Evolutionary conservation across 139 green algal species (phyloP), one percentile per base, ranked within the genome.

Genomic region (Pycnococcus provasolii): DNA sequence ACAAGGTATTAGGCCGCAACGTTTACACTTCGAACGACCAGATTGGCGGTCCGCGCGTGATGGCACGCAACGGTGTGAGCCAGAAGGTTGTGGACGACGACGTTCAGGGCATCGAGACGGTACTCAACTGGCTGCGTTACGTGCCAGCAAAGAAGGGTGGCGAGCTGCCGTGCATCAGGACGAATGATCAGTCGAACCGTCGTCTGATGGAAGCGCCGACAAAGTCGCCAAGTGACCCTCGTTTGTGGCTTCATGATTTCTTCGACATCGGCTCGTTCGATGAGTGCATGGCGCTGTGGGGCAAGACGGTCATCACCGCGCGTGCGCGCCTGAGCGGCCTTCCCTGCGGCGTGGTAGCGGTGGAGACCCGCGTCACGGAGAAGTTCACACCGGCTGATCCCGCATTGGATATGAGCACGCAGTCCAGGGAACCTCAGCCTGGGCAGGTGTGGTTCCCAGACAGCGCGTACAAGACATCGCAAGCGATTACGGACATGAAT

Each of bases 21-120:
- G 92, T 98, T 26, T 98, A 98, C 84, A 91, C 85, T n/a, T 88
- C 74, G 1, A 90, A 98, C 70, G 87, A 94, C 81, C 92, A 99
- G 83, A 82, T 98, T 64, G 91, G 93, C 42, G 93, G 91, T 0
- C 91, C 90, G 2, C 84, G 82, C 64, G 73, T 98, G 3, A 98
- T 99, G 93, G 91, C 82, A 5, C 76, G 77, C 45, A 99, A 99
- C 69, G 93, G 93, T 4, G 89, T 99, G 41, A 87, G 81, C 9
- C 91, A 99, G 77, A 81, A 90, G 42, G 75, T 92, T 8, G 92
- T 98, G 7, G 69, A 76, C n/a, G 90, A 98, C 58, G 93, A 99
- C 69, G 79, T 98, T 63, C 81, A 88, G 47, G 91, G 75, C 51
- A 58, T 68, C 2, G 40, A 52, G 9, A 42, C 63, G 2, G 78